A percentile compares a stretch with the other conserved stretches of the same genome.
These are phyloP conservation scores for Lachancea mirantina DNA, from an alignment of 805 yeast species.

Conservation along the genomic window DNA sequence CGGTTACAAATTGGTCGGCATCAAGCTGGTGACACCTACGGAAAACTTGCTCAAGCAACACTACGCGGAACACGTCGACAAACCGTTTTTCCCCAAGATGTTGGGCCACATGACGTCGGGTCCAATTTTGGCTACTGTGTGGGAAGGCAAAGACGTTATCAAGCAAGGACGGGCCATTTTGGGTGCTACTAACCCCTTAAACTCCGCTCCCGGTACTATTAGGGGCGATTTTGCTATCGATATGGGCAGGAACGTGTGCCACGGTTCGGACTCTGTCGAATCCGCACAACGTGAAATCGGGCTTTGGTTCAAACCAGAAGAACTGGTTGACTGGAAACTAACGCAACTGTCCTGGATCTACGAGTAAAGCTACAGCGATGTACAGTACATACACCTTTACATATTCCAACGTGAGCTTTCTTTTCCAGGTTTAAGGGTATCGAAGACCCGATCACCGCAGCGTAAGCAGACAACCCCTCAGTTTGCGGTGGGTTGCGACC, in stretches of 20 bases:
- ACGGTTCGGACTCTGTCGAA: slow-evolving; percentile 99
- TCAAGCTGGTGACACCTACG: slow-evolving; percentile 83
- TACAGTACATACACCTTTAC: slow-evolving; percentile 9
- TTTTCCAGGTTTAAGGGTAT: too few relatives aligned
- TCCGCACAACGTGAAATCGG: slow-evolving; percentile 91
- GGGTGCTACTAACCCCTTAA: slow-evolving; percentile 98
- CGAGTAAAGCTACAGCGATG: slow-evolving; percentile 50
- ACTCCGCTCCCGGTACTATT: slow-evolving; percentile 98
- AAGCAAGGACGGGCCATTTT: slow-evolving; percentile 96
- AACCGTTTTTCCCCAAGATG: slow-evolving; percentile 98
- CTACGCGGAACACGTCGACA: slow-evolving; percentile 89
- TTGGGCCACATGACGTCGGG: slow-evolving; percentile 96
- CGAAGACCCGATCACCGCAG: too few relatives aligned
- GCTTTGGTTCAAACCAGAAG: slow-evolving; percentile 98
- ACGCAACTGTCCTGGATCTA: slow-evolving; percentile 84
- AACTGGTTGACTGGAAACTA: slow-evolving; percentile 86
- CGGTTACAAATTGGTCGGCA: slow-evolving; percentile 95
- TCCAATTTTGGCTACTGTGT: slow-evolving; percentile 97
- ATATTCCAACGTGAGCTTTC: background rate
- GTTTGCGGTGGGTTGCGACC: too few relatives aligned
- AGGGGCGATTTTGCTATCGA: slow-evolving; percentile 98
- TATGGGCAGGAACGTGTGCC: slow-evolving; percentile 98
- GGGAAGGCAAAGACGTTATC: slow-evolving; percentile 99
- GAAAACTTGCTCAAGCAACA: slow-evolving; percentile 85
- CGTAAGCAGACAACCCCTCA: too few relatives aligned